Percentiles rank a stretch among this genome's conserved stretches.
Conservation (phyloP, 495 filamentous ascomycete genomes). For the Letharia lupina region DNA sequence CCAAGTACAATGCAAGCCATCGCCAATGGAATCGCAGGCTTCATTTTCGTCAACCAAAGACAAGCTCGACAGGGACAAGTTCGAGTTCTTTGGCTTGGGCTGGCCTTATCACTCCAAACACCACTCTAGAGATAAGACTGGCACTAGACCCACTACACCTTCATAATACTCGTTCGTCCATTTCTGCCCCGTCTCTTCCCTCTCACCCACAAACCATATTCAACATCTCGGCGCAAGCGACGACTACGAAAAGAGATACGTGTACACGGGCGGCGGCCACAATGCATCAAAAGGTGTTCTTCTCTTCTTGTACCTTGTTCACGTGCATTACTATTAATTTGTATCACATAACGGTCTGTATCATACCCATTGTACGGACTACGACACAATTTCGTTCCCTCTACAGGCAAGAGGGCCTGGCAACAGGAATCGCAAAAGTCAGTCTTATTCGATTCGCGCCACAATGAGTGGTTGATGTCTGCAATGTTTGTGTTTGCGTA, state of each 20-base stretch:
- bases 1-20: constrained; percentile 23
- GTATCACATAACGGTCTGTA: constrained; percentile 12
- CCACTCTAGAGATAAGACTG: constrained; percentile 41
- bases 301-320: constrained; percentile 14
- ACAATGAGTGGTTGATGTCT: background rate
- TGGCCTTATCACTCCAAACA: constrained; percentile 46
- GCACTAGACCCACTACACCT: constrained; percentile 34
- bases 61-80: constrained; percentile 50
- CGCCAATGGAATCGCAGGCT: constrained; percentile 16
- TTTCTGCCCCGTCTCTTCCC: constrained; percentile 12
- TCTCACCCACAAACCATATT: background rate
- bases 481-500: background rate
- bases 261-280: constrained; percentile 2
- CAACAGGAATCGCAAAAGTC: constrained; percentile 1
- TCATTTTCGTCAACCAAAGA: constrained; percentile 34
- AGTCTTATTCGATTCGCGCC: background rate
- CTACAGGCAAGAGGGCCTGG: constrained; percentile 5
- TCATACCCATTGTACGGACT: constrained; percentile 4
- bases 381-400: background rate
- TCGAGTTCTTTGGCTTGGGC: constrained; percentile 42
- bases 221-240: constrained; percentile 12
- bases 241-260: constrained; percentile 14
- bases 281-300: constrained; percentile 12
- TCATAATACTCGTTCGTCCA: constrained; percentile 13
- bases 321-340: constrained; percentile 9